Evolutionary conservation across 495 filamentous ascomycete species (phyloP).

Genomic region (Mytilinidion resinicola): DNA sequence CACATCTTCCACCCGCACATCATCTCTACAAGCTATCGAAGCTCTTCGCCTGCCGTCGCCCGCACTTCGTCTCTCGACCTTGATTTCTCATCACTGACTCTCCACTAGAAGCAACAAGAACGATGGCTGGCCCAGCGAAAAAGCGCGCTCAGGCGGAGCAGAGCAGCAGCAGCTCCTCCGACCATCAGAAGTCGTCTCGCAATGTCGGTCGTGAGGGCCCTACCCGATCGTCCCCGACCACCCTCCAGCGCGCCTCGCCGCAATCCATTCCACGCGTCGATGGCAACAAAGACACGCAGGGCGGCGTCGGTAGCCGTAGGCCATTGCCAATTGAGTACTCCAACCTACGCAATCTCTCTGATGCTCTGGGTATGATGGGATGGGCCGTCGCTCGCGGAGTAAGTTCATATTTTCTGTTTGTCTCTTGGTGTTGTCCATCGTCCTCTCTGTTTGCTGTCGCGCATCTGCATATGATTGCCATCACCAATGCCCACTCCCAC

Average conservation of each 20-base stretch:
- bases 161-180: constrained; percentile 8
- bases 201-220: constrained; percentile 7
- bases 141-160: constrained; percentile 25
- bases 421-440: neutral
- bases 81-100: neutral
- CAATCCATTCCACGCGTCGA: constrained; percentile 28
- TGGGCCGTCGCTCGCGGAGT: constrained; percentile 31
- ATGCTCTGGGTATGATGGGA: constrained; percentile 27
- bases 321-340: neutral
- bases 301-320: constrained; percentile 5
- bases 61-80: no score
- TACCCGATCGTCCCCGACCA: constrained; percentile 8
- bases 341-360: constrained; percentile 27
- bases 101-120: constrained; percentile 4
- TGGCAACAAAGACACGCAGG: constrained; percentile 28
- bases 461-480: neutral
- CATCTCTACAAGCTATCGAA: no score
- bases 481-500: neutral
- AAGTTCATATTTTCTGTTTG: constrained; percentile 20
- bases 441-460: neutral
- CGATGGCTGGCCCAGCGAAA: constrained; percentile 32
- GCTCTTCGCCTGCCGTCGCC: no score
- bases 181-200: constrained; percentile 5
- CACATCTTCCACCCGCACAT: no score
- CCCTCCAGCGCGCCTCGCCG: constrained; percentile 10